Base-by-base conservation (phyloP, 1,284 basidiomycete genomes). In the Wallemia mellicola region DNA sequence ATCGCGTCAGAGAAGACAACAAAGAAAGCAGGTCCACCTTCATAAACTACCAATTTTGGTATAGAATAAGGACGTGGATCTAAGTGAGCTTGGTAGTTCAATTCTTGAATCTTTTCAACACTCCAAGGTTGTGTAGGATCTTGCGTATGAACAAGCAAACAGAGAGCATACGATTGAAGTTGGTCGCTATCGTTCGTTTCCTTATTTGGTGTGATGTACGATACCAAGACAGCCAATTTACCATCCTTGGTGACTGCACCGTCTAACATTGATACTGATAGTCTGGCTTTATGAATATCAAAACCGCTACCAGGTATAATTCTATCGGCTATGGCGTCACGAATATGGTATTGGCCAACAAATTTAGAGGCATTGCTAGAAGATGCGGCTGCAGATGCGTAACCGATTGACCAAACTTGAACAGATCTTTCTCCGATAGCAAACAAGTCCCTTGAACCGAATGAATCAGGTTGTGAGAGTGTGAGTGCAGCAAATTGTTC, bases 1-100 rank as follows among this genome's bases (percentile, higher is more conserved):
- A 73, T 65, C 2, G 65, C 66, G 33, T 69, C 67, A 9, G 68
- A 65, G 48, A 73, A 72, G 19, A 66, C 64, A 32, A 73, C 65
- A 60, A 73, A 72, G 2, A 68, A 70, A 5, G 66, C 67, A 9
- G 64, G 58, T 28, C 66, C 65, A 2, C 64, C 65, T 7, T 60
- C 25, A 11, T 67, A 67, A 28, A 72, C 63, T 25, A 65, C 59
- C 0, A 74, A 63, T 17, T 66, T 61, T 1, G 73, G 71, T 0
- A 63, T 62, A 27, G 72, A 71, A 0, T 72, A 65, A 28, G 66
- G 68, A 28, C 71, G 64, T 2, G 69, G 67, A 60, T 73, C 71
- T 24, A 65, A 59, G 58, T 69, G 66, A 2, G 68, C 66, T 15
- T 64, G 61, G 60, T 68, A 70, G 2, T 66, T 63, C 1, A 71